A percentile compares a stretch with the other conserved stretches of the same genome.
Conservation (phyloP, 2,329 filamentous ascomycete species). For the Aspergillus pseudotamarii region DNA sequence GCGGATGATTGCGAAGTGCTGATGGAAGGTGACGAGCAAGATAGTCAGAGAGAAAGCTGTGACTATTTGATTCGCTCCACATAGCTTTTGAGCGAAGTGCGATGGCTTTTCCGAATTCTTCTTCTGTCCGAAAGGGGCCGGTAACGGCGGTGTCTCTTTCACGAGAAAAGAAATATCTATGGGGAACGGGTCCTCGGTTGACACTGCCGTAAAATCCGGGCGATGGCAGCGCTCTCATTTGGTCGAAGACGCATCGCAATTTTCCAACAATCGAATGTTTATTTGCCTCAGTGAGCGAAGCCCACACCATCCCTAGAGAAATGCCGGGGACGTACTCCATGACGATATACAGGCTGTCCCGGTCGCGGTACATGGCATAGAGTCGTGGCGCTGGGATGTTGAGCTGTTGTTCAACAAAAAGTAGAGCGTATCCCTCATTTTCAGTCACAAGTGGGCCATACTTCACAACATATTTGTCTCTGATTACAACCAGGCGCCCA, state of each 20-base stretch:
- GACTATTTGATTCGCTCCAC: not conserved
- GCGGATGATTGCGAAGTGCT: conserved; percentile 22
- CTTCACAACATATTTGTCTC: conserved; percentile 24
- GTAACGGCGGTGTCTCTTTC: conserved; percentile 18
- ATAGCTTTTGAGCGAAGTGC: conserved; percentile 5
- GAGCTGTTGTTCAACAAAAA: conserved; percentile 23
- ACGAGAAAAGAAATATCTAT: conserved; percentile 25
- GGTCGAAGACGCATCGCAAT: conserved; percentile 21
- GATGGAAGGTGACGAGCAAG: conserved; percentile 23
- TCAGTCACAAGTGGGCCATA: conserved; percentile 24
- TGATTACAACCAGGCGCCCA: conserved; percentile 22
- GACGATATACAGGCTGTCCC: conserved; percentile 21
- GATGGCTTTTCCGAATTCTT: conserved; percentile 24
- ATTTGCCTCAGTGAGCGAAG: conserved; percentile 17
- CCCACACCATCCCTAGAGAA: conserved; percentile 18
- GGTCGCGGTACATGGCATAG: conserved; percentile 24
- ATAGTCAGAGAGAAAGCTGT: conserved; percentile 23
- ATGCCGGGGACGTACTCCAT: conserved; percentile 21
- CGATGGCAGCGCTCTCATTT: conserved; percentile 20
- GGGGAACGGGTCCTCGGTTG: conserved; percentile 21
- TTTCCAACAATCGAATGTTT: conserved; percentile 18
- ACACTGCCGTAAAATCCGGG: conserved; percentile 25
- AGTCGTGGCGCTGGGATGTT: conserved; percentile 22
- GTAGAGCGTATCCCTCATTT: conserved; percentile 26
- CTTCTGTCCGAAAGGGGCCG: conserved; percentile 22